Evolutionary conservation across 805 yeast species (phyloP).

Genomic region (Wickerhamiella bombiphila): DNA sequence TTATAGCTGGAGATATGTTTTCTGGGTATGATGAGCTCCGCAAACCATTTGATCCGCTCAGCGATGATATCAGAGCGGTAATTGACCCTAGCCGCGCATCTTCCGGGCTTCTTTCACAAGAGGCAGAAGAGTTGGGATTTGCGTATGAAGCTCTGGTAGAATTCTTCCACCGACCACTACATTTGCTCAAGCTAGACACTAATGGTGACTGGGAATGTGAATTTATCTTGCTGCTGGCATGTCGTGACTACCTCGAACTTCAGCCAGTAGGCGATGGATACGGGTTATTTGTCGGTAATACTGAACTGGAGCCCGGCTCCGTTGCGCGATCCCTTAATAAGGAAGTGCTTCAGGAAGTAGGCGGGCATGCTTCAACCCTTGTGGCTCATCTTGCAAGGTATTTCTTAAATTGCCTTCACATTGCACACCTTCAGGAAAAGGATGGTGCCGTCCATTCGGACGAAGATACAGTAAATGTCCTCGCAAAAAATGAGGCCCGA

Average conservation of each 20-base stretch:
- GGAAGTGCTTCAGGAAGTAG: no score
- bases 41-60: conserved; percentile 1
- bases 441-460: no score
- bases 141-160: neutral
- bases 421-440: no score
- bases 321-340: no score
- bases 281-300: no score
- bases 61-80: neutral
- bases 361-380: no score
- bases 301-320: no score
- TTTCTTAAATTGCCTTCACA: no score
- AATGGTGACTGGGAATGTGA: conserved; percentile 1
- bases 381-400: no score
- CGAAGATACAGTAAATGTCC: no score
- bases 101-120: neutral
- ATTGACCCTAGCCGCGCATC: neutral
- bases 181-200: neutral
- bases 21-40: neutral
- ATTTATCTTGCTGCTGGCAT: neutral
- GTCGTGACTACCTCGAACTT: neutral
- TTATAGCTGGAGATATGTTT: conserved; percentile 20
- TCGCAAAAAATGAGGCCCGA: no score
- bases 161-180: neutral
- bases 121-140: neutral
- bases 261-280: no score